Conservation (phyloP, 345 rosid species). For the Fremontodendron californicum region DNA sequence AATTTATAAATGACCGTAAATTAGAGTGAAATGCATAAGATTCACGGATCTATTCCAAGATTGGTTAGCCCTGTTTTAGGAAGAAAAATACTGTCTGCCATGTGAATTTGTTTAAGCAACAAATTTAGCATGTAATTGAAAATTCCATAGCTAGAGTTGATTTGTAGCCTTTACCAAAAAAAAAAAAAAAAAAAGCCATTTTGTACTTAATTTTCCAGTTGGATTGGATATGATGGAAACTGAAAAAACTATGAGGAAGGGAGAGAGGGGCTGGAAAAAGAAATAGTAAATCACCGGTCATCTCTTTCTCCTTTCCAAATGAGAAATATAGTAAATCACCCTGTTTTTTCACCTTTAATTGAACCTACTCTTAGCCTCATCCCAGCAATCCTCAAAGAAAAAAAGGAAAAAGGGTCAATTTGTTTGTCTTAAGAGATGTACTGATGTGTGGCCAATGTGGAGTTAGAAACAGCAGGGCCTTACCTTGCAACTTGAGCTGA, state of each 20-base stretch:
- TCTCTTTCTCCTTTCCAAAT: neutral
- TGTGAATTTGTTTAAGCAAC: neutral
- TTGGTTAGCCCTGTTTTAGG: neutral
- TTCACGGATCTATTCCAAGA: neutral
- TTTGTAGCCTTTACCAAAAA: too few species aligned
- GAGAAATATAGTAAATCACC: neutral
- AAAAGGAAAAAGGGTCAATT: neutral
- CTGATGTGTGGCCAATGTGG: neutral
- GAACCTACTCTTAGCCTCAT: neutral
- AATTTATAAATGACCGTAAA: neutral
- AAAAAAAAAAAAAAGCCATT: too few species aligned
- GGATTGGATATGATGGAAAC: neutral
- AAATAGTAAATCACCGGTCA: neutral
- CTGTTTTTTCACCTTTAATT: neutral
- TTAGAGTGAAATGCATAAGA: neutral
- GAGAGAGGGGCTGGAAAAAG: neutral
- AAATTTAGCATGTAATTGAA: too few species aligned
- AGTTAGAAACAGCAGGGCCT: neutral
- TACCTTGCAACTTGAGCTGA: constrained; percentile 32
- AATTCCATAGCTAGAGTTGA: neutral
- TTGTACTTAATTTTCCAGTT: neutral
- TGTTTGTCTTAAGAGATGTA: neutral
- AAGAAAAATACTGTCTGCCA: neutral
- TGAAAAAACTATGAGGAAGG: too few species aligned
- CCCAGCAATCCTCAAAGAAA: neutral